phyloP scores from a whole-genome alignment of 2,329 filamentous ascomycete species.

The Cadophora malorum region DNA sequence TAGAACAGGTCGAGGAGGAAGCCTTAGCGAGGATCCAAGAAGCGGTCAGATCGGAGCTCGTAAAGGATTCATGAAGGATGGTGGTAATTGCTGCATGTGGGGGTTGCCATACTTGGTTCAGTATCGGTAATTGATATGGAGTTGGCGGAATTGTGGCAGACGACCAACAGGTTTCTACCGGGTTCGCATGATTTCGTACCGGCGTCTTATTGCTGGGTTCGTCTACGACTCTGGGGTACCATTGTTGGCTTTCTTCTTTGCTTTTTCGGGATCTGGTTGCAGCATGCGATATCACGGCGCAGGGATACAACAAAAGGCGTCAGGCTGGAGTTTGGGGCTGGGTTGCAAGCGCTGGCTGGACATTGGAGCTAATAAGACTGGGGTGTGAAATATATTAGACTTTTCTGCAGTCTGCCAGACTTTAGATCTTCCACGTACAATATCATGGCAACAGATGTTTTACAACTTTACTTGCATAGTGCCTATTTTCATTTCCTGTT shows the following conservation, averaged over 20 bases:
- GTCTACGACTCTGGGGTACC: background rate
- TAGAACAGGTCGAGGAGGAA: constrained; percentile 65
- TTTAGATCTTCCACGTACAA: constrained; percentile 18
- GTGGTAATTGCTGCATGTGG: background rate
- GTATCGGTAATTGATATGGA: constrained; percentile 6
- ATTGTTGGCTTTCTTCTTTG: constrained; percentile 11
- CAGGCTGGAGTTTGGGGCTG: background rate
- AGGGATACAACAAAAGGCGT: constrained; percentile 23
- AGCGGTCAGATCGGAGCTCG: constrained; percentile 32
- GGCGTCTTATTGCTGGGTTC: constrained; percentile 3
- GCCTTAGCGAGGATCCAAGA: constrained; percentile 61
- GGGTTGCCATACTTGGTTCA: background rate
- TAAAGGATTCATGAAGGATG: constrained; percentile 25
- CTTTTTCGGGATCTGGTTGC: constrained; percentile 13
- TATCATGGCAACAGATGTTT: constrained; percentile 15
- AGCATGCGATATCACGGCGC: constrained; percentile 18
- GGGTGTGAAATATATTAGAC: constrained; percentile 1
- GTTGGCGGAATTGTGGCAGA: constrained; percentile 12
- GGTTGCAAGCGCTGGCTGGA: constrained; percentile 17
- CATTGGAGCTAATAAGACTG: background rate
- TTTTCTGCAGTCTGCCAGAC: constrained; percentile 4
- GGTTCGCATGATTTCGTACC: background rate
- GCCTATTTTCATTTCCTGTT: background rate
- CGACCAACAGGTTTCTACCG: background rate
- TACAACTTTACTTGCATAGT: constrained; percentile 1